phyloP scores from a whole-genome alignment of 306 rosid genomes.

The Notholithocarpus densiflorus region DNA sequence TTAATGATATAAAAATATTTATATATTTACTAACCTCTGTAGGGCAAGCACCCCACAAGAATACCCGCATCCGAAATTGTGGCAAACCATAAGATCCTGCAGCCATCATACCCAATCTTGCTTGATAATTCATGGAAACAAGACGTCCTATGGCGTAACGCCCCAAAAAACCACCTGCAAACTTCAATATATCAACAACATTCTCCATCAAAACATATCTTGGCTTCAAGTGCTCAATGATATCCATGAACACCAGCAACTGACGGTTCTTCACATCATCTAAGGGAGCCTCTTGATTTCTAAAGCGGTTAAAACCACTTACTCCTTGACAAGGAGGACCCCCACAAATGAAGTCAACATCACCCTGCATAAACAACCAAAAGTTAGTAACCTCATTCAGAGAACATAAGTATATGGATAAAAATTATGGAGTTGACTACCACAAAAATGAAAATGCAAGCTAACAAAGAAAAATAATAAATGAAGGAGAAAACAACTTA shows the following conservation, averaged over 20 bases:
- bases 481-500: slow-evolving; percentile 14
- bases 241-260: slow-evolving; percentile 59
- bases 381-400: not conserved
- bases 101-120: slow-evolving; percentile 76
- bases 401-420: too few species aligned
- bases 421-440: too few species aligned
- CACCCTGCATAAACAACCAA: slow-evolving; percentile 45
- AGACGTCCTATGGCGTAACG: slow-evolving; percentile 82
- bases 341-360: slow-evolving; percentile 77
- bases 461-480: too few species aligned
- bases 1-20: not conserved
- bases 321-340: slow-evolving; percentile 95
- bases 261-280: slow-evolving; percentile 62
- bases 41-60: slow-evolving; percentile 77
- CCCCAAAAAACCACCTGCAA: slow-evolving; percentile 65
- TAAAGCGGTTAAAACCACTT: slow-evolving; percentile 78
- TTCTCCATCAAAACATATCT: slow-evolving; percentile 78
- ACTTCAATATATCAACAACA: slow-evolving; percentile 68
- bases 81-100: slow-evolving; percentile 88
- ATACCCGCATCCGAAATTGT: slow-evolving; percentile 80
- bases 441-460: too few species aligned
- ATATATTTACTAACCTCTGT: slow-evolving; percentile 39
- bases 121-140: slow-evolving; percentile 70
- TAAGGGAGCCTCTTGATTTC: slow-evolving; percentile 45
- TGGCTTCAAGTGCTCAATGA: slow-evolving; percentile 56